Conservation (phyloP, 768 basidiomycete species). For the Boletus sp. region DNA sequence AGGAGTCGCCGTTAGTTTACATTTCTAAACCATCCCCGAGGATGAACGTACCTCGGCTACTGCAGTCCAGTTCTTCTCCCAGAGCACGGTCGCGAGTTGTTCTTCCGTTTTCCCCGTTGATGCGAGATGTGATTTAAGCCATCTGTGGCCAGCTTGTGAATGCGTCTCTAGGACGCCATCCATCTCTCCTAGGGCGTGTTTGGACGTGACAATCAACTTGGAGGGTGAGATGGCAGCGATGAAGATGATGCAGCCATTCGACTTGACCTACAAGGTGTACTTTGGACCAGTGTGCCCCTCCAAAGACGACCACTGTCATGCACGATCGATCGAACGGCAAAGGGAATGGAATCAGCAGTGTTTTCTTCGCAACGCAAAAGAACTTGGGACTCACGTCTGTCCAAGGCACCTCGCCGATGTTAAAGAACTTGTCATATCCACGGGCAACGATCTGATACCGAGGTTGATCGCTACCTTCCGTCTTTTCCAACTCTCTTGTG, state of each 20-base stretch:
- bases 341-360: neutral
- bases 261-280: slow-evolving; percentile 87
- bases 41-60: slow-evolving; percentile 73
- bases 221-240: slow-evolving; percentile 77
- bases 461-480: slow-evolving; percentile 32
- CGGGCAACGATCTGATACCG: slow-evolving; percentile 71
- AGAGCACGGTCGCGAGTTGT: slow-evolving; percentile 71
- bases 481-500: slow-evolving; percentile 48
- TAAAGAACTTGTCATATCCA: slow-evolving; percentile 99
- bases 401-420: slow-evolving; percentile 95
- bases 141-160: slow-evolving; percentile 78
- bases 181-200: slow-evolving; percentile 79
- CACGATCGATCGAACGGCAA: neutral
- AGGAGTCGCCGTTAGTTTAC: neutral
- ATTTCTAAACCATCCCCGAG: neutral
- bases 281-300: slow-evolving; percentile 68
- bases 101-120: slow-evolving; percentile 63
- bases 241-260: slow-evolving; percentile 97
- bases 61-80: slow-evolving; percentile 84
- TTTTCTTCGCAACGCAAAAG: neutral
- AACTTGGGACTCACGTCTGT: slow-evolving; percentile 61
- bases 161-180: slow-evolving; percentile 53
- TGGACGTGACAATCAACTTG: slow-evolving; percentile 84
- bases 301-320: slow-evolving; percentile 68
- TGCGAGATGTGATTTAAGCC: slow-evolving; percentile 66